phyloP scores from a whole-genome alignment of 2,329 filamentous ascomycete genomes.

The Immersiporthe knoxdaviesiana region DNA sequence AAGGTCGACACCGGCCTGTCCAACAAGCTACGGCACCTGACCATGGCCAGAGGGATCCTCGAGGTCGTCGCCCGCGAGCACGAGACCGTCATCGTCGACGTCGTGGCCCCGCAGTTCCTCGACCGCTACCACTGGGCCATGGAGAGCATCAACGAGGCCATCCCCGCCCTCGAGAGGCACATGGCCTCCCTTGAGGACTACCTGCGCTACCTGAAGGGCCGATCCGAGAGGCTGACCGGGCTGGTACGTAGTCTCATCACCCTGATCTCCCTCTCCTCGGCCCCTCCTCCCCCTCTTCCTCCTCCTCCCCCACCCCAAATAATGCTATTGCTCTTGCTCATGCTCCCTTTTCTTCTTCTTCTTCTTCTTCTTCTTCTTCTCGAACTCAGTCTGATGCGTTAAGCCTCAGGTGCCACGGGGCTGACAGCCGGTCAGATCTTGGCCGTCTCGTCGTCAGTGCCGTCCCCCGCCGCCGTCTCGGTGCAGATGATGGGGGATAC shows the following conservation, averaged over 20 bases:
- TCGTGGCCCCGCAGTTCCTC: constrained; percentile 13
- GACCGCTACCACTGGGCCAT: constrained; percentile 30
- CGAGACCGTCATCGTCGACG: constrained; percentile 21
- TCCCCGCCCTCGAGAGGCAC: constrained; percentile 33
- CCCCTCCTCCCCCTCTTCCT: background rate
- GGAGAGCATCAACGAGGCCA: constrained; percentile 31
- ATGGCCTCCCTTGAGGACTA: constrained; percentile 34
- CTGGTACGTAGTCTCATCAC: constrained; percentile 32
- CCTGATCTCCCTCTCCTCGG: constrained; percentile 20
- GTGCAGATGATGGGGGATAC: constrained; percentile 4
- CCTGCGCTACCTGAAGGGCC: constrained; percentile 34
- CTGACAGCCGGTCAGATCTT: constrained; percentile 32
- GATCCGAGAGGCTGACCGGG: constrained; percentile 34
- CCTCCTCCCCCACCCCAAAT: too few species aligned
- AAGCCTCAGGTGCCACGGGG: constrained; percentile 26
- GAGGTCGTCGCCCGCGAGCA: constrained; percentile 29
- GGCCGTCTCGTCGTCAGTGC: constrained; percentile 21
- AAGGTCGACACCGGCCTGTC: constrained; percentile 34
- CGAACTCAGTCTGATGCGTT: constrained; percentile 17
- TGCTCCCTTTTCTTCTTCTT: too few species aligned
- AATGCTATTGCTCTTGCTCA: too few species aligned
- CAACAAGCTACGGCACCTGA: constrained; percentile 34
- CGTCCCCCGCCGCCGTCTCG: constrained; percentile 30
- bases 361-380: background rate
- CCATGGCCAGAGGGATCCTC: constrained; percentile 31